A percentile compares a stretch with the other conserved stretches of the same genome.
Evolutionary conservation across 805 yeast species (phyloP).

Genomic region (Kodamaea hsintzibuensis): DNA sequence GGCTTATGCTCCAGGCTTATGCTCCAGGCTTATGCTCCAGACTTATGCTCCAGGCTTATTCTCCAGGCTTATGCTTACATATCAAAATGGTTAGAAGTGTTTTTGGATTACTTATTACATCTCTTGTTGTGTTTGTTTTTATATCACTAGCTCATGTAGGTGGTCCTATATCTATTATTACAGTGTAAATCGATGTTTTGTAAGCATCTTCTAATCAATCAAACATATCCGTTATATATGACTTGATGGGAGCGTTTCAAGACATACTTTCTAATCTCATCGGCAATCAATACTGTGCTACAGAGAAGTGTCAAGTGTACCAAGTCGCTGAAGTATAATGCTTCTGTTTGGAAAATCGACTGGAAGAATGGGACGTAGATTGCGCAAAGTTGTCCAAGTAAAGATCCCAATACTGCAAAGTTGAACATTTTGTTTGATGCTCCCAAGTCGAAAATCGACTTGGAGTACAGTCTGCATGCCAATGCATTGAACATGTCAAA

Average conservation of each 20-base stretch:
- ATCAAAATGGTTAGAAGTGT: too few species aligned
- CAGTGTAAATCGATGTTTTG: neutral
- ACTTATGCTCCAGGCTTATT: too few species aligned
- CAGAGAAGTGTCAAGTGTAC: slow-evolving; percentile 60
- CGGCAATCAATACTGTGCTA: slow-evolving; percentile 81
- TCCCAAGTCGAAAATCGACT: slow-evolving; percentile 82
- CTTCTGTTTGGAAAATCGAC: slow-evolving; percentile 90
- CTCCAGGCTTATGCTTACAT: too few species aligned
- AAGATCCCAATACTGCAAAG: slow-evolving; percentile 83
- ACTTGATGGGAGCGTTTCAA: slow-evolving; percentile 21
- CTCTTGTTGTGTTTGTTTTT: too few species aligned
- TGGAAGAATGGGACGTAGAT: slow-evolving; percentile 94
- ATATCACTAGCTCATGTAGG: too few species aligned
- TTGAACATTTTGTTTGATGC: slow-evolving; percentile 87
- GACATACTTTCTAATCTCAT: slow-evolving; percentile 71
- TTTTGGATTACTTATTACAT: too few species aligned
- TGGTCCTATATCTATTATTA: slow-evolving; percentile 1
- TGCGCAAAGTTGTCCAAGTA: slow-evolving; percentile 90
- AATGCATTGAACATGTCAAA: slow-evolving; percentile 97
- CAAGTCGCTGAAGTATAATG: slow-evolving; percentile 71
- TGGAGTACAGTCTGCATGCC: slow-evolving; percentile 85
- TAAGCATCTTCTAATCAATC: too few species aligned
- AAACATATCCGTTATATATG: neutral
- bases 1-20: too few species aligned
- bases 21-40: too few species aligned